These are phyloP conservation scores for Dactylellina cionopaga DNA, from an alignment of 2,329 filamentous ascomycete species.

Conservation along the genomic window DNA sequence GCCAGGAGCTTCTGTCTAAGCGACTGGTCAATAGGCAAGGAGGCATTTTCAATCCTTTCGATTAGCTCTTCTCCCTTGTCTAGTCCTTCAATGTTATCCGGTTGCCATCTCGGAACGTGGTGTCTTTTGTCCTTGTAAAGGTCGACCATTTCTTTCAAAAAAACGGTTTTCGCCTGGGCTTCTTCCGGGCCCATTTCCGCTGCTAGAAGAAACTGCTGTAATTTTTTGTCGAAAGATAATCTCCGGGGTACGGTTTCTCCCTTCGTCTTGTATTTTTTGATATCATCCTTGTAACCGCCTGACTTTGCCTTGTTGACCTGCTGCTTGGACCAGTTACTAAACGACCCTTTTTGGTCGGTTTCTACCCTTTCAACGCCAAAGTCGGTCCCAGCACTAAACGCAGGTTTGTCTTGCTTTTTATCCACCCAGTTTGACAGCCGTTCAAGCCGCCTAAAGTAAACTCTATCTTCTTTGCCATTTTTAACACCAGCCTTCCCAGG, in stretches of 20 bases:
- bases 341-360: no score
- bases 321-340: no score
- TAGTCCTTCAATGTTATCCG: slow-evolving; percentile 6
- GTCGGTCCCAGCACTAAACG: slow-evolving; percentile 54
- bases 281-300: no score
- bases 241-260: no score
- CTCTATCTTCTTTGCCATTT: background rate
- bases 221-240: no score
- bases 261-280: no score
- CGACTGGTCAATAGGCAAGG: background rate
- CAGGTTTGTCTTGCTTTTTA: background rate
- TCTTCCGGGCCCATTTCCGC: background rate
- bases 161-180: background rate
- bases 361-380: no score
- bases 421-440: background rate
- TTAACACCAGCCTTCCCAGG: background rate
- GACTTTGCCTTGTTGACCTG: no score
- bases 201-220: no score
- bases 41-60: background rate
- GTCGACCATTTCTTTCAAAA: background rate
- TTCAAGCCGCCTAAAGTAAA: background rate
- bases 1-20: slow-evolving; percentile 1
- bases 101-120: background rate
- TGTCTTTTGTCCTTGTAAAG: background rate
- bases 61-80: background rate